Evolutionary conservation across 495 filamentous ascomycete species (phyloP).

Genomic region (Hypoxylon intermedium): DNA sequence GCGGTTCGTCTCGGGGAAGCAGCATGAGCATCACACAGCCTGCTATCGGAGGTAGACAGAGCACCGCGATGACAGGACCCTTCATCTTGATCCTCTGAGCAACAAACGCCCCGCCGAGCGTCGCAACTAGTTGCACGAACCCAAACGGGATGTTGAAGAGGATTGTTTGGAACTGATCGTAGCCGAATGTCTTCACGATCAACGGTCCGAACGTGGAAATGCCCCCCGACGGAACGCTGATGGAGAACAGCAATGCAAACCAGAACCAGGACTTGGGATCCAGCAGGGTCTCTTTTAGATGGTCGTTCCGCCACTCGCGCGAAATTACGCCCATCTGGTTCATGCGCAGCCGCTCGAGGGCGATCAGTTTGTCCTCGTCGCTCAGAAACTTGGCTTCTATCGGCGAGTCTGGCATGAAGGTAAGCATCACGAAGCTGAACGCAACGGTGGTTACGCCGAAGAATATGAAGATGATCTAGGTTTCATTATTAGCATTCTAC

Average conservation of each 20-base stretch:
- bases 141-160: constrained; percentile 71
- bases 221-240: constrained; percentile 66
- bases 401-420: constrained; percentile 65
- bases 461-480: constrained; percentile 63
- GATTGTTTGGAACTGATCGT: constrained; percentile 63
- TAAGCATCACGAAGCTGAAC: constrained; percentile 54
- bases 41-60: constrained; percentile 65
- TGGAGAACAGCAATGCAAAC: constrained; percentile 61
- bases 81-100: constrained; percentile 63
- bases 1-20: constrained; percentile 51
- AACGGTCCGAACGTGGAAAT: constrained; percentile 69
- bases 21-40: constrained; percentile 63
- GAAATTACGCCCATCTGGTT: constrained; percentile 68
- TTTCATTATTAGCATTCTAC: not conserved
- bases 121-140: constrained; percentile 65
- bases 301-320: constrained; percentile 67
- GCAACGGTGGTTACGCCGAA: constrained; percentile 62
- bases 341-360: constrained; percentile 59
- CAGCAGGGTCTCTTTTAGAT: constrained; percentile 61
- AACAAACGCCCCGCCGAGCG: constrained; percentile 62
- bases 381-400: constrained; percentile 62
- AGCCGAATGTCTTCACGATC: constrained; percentile 67
- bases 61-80: constrained; percentile 58
- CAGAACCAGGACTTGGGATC: constrained; percentile 69
- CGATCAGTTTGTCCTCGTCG: constrained; percentile 59